phyloP scores from a whole-genome alignment of 176 grass and related monocot genomes.

The Dactylis glomerata region DNA sequence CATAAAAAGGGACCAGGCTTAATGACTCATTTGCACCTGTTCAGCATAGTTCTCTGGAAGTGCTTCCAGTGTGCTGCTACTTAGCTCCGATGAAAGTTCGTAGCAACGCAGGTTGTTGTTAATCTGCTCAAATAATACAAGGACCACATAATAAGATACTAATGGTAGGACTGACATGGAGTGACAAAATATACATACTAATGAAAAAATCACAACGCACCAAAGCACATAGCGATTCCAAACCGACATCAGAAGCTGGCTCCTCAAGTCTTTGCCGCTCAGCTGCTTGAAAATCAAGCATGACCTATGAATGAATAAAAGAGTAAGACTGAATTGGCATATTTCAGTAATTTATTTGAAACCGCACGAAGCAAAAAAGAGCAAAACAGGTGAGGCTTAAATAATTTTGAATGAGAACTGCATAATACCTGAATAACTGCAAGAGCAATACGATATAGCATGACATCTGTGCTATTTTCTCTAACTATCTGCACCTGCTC shows the following conservation, averaged over 20 bases:
- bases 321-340: slow-evolving; percentile 19
- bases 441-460: slow-evolving; percentile 96
- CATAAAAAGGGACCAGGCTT: neutral
- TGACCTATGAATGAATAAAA: slow-evolving; percentile 61
- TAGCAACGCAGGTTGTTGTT: slow-evolving; percentile 94
- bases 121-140: slow-evolving; percentile 60
- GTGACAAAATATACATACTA: neutral
- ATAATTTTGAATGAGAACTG: slow-evolving; percentile 23
- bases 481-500: slow-evolving; percentile 98
- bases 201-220: slow-evolving; percentile 41
- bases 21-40: slow-evolving; percentile 55
- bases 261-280: slow-evolving; percentile 90
- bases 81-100: slow-evolving; percentile 84
- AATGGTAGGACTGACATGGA: slow-evolving; percentile 17
- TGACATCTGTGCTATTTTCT: slow-evolving; percentile 96
- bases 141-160: slow-evolving; percentile 28
- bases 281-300: slow-evolving; percentile 99
- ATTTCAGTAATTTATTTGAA: neutral
- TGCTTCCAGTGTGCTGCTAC: slow-evolving; percentile 85
- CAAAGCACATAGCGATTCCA: slow-evolving; percentile 87
- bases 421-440: slow-evolving; percentile 87
- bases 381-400: slow-evolving; percentile 14
- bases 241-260: slow-evolving; percentile 84
- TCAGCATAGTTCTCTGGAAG: slow-evolving; percentile 94
- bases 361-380: neutral